Percentiles rank a stretch among this genome's conserved stretches.
phyloP scores from a whole-genome alignment of 1,284 basidiomycete species.

The Ustilago tritici region DNA sequence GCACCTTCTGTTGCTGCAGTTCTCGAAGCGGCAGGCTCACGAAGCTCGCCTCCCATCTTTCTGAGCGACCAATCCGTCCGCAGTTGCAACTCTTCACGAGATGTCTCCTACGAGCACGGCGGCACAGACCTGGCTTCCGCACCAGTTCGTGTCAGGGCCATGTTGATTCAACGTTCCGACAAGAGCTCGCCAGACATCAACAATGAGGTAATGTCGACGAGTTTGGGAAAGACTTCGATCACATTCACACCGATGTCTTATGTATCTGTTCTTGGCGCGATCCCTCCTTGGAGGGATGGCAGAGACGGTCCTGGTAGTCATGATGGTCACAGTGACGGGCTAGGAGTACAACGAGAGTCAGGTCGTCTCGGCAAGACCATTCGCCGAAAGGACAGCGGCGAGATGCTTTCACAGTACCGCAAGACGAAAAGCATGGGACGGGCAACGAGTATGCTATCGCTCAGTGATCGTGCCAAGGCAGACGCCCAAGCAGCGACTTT shows the following conservation, averaged over 20 bases:
- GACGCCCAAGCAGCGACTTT: constrained; percentile 21
- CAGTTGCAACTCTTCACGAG: constrained; percentile 27
- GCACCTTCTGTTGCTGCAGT: constrained; percentile 39
- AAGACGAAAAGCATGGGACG: constrained; percentile 49
- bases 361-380: constrained; percentile 24
- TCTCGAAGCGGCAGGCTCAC: constrained; percentile 31
- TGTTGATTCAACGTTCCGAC: constrained; percentile 24
- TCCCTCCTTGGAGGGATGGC: constrained; percentile 28
- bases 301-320: constrained; percentile 21
- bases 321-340: constrained; percentile 17
- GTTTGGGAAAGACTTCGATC: constrained; percentile 32
- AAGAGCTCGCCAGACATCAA: constrained; percentile 29
- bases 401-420: constrained; percentile 66
- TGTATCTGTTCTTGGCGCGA: constrained; percentile 49
- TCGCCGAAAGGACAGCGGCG: constrained; percentile 57
- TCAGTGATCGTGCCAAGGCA: constrained; percentile 42
- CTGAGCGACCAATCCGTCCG: constrained; percentile 37
- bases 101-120: constrained; percentile 30
- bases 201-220: constrained; percentile 34
- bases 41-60: constrained; percentile 37
- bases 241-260: constrained; percentile 43
- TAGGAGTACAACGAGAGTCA: constrained; percentile 11
- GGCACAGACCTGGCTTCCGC: constrained; percentile 16
- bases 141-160: constrained; percentile 17
- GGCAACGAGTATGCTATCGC: constrained; percentile 47